Evolutionary conservation across 441 rosid genomes (phyloP).

Genomic region (Omphalea diandra): DNA sequence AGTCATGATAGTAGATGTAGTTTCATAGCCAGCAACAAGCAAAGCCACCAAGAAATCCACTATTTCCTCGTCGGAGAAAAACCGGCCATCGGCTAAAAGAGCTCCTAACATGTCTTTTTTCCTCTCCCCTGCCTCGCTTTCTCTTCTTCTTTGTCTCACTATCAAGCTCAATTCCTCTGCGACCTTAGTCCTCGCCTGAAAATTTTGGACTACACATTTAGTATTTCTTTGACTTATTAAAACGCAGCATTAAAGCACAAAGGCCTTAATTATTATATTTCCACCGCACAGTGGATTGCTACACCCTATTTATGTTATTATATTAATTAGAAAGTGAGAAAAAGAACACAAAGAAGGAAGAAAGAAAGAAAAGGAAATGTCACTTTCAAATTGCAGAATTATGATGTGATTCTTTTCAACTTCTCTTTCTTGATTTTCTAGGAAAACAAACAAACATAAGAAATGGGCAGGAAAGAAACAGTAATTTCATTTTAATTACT

Average conservation of each 20-base stretch:
- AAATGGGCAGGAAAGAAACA: background rate
- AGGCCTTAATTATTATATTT: background rate
- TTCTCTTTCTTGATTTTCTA: slow-evolving; percentile 5
- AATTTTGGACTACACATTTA: background rate
- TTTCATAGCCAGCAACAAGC: slow-evolving; percentile 94
- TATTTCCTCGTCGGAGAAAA: slow-evolving; percentile 79
- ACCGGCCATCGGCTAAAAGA: slow-evolving; percentile 55
- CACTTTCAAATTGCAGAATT: slow-evolving; percentile 14
- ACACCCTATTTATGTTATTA: background rate
- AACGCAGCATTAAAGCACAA: background rate
- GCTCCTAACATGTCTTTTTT: slow-evolving; percentile 85
- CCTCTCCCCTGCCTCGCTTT: slow-evolving; percentile 41
- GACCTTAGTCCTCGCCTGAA: slow-evolving; percentile 90
- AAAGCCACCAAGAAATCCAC: slow-evolving; percentile 88
- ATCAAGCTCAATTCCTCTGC: slow-evolving; percentile 85
- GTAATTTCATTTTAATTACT: slow-evolving; percentile 30
- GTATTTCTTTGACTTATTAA: no score
- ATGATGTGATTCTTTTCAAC: background rate
- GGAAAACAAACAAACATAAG: background rate
- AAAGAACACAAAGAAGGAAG: background rate
- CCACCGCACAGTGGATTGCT: slow-evolving; percentile 14
- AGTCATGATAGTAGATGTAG: slow-evolving; percentile 93
- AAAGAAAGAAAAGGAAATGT: background rate
- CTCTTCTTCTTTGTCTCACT: slow-evolving; percentile 68
- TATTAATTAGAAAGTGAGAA: background rate